phyloP scores from a whole-genome alignment of 768 basidiomycete genomes.

The Pisolithus albus region DNA sequence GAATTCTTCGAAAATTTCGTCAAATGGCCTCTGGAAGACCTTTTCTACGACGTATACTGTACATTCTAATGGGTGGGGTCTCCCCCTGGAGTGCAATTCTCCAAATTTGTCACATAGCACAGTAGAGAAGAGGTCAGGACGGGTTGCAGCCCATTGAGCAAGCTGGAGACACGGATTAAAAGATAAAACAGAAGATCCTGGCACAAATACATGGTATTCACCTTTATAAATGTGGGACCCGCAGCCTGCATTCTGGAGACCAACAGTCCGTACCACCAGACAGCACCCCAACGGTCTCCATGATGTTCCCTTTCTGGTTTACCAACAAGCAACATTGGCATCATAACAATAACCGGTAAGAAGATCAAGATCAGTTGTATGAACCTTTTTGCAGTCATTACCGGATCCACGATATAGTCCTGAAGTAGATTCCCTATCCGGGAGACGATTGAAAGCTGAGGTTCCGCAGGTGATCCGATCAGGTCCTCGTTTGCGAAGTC shows the following conservation, averaged over 20 bases:
- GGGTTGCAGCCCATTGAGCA: slow-evolving; percentile 96
- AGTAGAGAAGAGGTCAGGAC: slow-evolving; percentile 88
- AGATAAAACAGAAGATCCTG: not conserved
- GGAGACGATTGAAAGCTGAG: slow-evolving; percentile 38
- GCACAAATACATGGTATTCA: slow-evolving; percentile 24
- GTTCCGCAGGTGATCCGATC: slow-evolving; percentile 68
- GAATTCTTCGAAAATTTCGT: slow-evolving; percentile 88
- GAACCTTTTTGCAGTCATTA: slow-evolving; percentile 79
- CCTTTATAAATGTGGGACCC: slow-evolving; percentile 97
- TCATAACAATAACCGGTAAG: slow-evolving; percentile 74
- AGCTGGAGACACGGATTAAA: slow-evolving; percentile 43
- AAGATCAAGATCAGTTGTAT: slow-evolving; percentile 78
- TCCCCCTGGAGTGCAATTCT: slow-evolving; percentile 81
- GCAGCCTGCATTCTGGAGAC: slow-evolving; percentile 88
- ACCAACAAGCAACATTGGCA: slow-evolving; percentile 78
- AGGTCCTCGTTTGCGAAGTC: slow-evolving; percentile 24
- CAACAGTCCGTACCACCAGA: slow-evolving; percentile 96
- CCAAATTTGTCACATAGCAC: slow-evolving; percentile 80
- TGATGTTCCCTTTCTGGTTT: slow-evolving; percentile 45
- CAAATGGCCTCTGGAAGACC: slow-evolving; percentile 78
- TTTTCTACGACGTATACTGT: slow-evolving; percentile 76
- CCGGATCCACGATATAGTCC: slow-evolving; percentile 70
- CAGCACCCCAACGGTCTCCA: slow-evolving; percentile 85
- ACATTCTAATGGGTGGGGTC: slow-evolving; percentile 71
- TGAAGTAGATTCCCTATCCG: slow-evolving; percentile 44